Percentiles rank a stretch among this genome's conserved stretches.
Conservation (phyloP, 495 filamentous ascomycete species). For the Opeltia flavorubescens region DNA sequence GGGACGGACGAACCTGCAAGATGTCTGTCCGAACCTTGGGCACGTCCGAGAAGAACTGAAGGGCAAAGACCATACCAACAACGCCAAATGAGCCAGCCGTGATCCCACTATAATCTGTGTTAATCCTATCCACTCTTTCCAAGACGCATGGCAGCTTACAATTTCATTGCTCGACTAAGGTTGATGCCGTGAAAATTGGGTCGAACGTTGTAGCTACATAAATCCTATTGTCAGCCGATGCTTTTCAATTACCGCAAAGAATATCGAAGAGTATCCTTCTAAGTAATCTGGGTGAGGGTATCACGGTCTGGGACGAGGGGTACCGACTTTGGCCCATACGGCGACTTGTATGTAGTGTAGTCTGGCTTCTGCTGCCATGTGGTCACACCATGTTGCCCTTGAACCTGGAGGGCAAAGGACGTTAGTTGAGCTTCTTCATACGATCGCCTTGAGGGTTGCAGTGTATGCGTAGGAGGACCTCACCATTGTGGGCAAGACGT, state of each 20-base stretch:
- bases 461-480: neutral
- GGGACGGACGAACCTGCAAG: constrained; percentile 23
- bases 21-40: constrained; percentile 56
- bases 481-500: too few relatives aligned
- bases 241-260: neutral
- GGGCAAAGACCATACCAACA: constrained; percentile 44
- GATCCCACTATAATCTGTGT: constrained; percentile 28
- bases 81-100: constrained; percentile 45
- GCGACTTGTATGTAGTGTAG: constrained; percentile 27
- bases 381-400: constrained; percentile 16
- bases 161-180: constrained; percentile 25
- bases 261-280: neutral
- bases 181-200: constrained; percentile 38
- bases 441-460: neutral
- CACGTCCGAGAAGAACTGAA: constrained; percentile 60
- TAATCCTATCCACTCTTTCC: neutral
- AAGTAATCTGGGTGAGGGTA: neutral
- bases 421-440: too few relatives aligned
- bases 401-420: neutral
- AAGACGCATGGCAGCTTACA: constrained; percentile 28
- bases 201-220: constrained; percentile 36
- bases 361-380: constrained; percentile 14
- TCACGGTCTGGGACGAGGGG: neutral
- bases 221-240: constrained; percentile 1
- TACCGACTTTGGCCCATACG: constrained; percentile 28